A percentile compares a stretch with the other conserved stretches of the same genome.
phyloP scores from a whole-genome alignment of 179 eudicot species.

The Beta lomatogona region DNA sequence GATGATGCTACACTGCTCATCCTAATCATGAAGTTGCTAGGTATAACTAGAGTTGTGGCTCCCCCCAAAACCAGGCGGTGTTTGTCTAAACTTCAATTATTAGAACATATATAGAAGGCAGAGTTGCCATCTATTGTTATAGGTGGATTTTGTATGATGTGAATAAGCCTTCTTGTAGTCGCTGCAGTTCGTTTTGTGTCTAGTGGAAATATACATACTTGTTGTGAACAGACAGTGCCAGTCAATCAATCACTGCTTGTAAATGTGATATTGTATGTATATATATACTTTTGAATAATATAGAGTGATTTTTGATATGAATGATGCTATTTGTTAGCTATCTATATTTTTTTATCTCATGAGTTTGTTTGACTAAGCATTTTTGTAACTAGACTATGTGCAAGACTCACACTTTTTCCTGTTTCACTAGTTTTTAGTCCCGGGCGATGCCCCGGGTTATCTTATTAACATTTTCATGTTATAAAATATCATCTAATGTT shows the following conservation, averaged over 20 bases:
- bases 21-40: background rate
- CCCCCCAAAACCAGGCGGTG: conserved; percentile 9
- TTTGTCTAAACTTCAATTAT: background rate
- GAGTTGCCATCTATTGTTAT: background rate
- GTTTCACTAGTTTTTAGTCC: no score
- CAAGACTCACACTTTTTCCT: no score
- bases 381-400: no score
- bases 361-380: no score
- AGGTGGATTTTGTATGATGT: background rate
- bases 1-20: conserved; percentile 13
- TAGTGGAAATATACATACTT: background rate
- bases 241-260: background rate
- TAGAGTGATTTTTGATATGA: no score
- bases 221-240: background rate
- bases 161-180: conserved; percentile 19
- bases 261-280: background rate
- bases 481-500: no score
- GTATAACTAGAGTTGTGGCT: conserved; percentile 3
- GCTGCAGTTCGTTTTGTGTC: background rate
- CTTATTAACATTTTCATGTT: no score
- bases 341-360: no score
- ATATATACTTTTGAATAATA: no score
- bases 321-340: no score
- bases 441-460: no score
- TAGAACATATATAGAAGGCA: background rate